Evolutionary conservation across 768 basidiomycete species (phyloP).

Genomic region (Mycena sanguinolenta): DNA sequence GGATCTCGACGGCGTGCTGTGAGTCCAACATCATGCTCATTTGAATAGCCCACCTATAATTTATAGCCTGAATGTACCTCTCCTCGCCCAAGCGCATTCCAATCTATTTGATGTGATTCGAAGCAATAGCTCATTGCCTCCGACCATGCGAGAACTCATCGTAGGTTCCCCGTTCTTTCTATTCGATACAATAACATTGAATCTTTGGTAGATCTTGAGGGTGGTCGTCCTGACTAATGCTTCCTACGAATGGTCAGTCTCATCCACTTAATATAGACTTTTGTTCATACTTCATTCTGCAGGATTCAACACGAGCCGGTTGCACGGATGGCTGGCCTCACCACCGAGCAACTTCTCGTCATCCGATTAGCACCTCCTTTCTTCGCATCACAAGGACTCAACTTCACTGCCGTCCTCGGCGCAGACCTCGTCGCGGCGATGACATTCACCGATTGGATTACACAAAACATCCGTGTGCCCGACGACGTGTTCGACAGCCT

Average conservation of each 20-base stretch:
- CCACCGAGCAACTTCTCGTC: too few species aligned
- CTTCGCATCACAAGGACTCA: slow-evolving; percentile 16
- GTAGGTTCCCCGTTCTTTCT: slow-evolving; percentile 1
- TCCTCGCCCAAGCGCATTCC: background rate
- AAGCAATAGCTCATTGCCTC: too few species aligned
- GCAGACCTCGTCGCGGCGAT: slow-evolving; percentile 46
- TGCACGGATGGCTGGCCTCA: slow-evolving; percentile 45
- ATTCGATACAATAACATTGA: too few species aligned
- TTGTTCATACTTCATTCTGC: background rate
- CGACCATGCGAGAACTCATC: too few species aligned
- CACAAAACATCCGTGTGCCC: slow-evolving; percentile 45
- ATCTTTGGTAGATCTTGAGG: too few species aligned
- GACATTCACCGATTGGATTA: slow-evolving; percentile 46
- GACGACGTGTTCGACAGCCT: too few species aligned
- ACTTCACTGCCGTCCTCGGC: slow-evolving; percentile 36
- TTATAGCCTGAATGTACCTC: slow-evolving; percentile 11
- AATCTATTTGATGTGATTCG: too few species aligned
- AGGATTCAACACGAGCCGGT: slow-evolving; percentile 50
- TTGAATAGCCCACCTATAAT: background rate
- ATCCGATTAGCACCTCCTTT: slow-evolving; percentile 42
- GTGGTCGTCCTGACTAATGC: slow-evolving; percentile 38
- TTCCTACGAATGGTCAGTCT: slow-evolving; percentile 39
- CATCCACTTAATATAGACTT: background rate
- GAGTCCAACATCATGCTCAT: background rate
- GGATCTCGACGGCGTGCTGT: slow-evolving; percentile 24